Conservation (phyloP, 192 early-diverging fungal genomes). For the Coemansia sp. region DNA sequence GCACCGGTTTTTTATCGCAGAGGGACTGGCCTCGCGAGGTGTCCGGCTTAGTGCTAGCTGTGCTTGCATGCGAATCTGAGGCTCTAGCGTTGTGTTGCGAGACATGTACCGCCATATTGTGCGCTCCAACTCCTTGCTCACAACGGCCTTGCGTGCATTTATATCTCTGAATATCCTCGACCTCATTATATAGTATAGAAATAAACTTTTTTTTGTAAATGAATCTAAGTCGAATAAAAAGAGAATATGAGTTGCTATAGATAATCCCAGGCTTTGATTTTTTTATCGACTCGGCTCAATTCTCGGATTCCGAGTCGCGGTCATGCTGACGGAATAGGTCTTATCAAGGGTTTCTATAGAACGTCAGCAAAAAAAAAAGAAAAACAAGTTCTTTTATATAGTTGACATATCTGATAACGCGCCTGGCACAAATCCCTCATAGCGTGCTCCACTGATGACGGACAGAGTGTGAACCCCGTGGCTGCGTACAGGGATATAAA, state of each 20-base stretch:
- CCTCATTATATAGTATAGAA: slow-evolving; percentile 23
- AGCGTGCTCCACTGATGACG: no score
- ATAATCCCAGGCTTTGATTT: not conserved
- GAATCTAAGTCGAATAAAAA: not conserved
- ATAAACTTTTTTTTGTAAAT: not conserved
- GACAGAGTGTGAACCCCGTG: no score
- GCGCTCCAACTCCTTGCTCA: slow-evolving; percentile 66
- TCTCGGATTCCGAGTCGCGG: not conserved
- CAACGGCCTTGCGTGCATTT: slow-evolving; percentile 65
- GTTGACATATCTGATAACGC: not conserved
- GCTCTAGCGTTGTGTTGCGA: slow-evolving; percentile 71
- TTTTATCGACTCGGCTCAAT: not conserved
- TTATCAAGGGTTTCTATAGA: no score
- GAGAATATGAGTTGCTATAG: not conserved
- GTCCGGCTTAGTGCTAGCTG: slow-evolving; percentile 69
- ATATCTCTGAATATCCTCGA: slow-evolving; percentile 67
- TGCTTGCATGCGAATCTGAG: slow-evolving; percentile 74
- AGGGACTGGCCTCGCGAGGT: slow-evolving; percentile 62
- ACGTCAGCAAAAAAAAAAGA: not conserved
- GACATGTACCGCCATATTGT: slow-evolving; percentile 75
- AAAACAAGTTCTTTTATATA: not conserved
- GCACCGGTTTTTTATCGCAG: slow-evolving; percentile 72
- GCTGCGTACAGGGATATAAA: not conserved
- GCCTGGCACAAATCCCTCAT: not conserved
- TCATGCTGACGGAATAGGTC: no score